Evolutionary conservation across 768 basidiomycete species (phyloP).

Genomic region (Lactarius deliciosus): DNA sequence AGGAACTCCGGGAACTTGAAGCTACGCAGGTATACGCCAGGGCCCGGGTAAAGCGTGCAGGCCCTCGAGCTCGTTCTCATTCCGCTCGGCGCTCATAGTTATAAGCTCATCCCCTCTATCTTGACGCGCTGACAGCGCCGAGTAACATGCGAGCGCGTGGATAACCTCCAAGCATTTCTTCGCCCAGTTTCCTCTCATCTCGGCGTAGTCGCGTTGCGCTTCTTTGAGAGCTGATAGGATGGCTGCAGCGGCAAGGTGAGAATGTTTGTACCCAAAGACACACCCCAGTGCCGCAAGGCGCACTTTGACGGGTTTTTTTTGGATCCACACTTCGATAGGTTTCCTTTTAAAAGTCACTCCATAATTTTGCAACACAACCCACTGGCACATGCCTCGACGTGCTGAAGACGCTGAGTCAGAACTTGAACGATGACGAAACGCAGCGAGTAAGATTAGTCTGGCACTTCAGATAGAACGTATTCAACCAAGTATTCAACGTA

Average conservation of each 20-base stretch:
- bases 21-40: constrained; percentile 70
- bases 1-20: constrained; percentile 87
- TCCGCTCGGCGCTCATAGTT: constrained; percentile 45
- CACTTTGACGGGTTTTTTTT: no score
- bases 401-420: no score
- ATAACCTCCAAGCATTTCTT: constrained; percentile 66
- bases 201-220: constrained; percentile 78
- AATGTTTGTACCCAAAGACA: constrained; percentile 30
- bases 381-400: no score
- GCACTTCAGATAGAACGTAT: no score
- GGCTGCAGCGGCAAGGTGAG: constrained; percentile 68
- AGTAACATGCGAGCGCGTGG: constrained; percentile 70
- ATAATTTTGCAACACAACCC: no score
- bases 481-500: no score
- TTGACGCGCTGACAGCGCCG: constrained; percentile 55
- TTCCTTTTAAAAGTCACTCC: no score
- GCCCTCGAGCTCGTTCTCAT: constrained; percentile 64
- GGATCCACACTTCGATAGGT: no score
- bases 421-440: no score
- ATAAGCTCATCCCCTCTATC: constrained; percentile 60
- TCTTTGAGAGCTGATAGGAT: constrained; percentile 69
- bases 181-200: constrained; percentile 82
- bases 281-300: no score
- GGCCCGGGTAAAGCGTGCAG: constrained; percentile 58
- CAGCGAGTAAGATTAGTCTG: no score